A percentile compares a stretch with the other conserved stretches of the same genome.
These are phyloP conservation scores for Chaetomiaceae sp. DNA, from an alignment of 2,329 filamentous ascomycete species.

Conservation along the genomic window DNA sequence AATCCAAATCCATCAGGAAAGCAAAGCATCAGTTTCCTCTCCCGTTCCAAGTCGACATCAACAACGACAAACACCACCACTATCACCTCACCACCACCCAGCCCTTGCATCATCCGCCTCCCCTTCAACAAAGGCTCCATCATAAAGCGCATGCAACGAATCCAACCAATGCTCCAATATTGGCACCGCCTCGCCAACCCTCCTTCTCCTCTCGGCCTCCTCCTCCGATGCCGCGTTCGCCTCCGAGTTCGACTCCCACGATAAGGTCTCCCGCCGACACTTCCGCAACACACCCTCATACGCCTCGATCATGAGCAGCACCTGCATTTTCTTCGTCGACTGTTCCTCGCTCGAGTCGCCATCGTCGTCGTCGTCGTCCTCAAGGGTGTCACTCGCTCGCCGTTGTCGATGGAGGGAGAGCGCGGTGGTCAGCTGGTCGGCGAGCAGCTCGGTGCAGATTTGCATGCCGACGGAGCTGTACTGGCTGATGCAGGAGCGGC, in stretches of 20 bases:
- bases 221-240: background rate
- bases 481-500: background rate
- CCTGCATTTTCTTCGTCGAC: constrained; percentile 1
- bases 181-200: constrained; percentile 8
- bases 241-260: background rate
- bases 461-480: constrained; percentile 11
- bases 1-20: no score
- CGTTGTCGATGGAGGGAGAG: background rate
- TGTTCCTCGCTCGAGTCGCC: no score
- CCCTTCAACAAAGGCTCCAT: constrained; percentile 7
- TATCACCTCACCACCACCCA: no score
- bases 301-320: constrained; percentile 21
- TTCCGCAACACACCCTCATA: constrained; percentile 18
- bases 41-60: no score
- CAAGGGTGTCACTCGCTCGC: no score
- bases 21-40: no score
- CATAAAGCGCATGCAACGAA: constrained; percentile 16
- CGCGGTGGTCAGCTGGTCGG: constrained; percentile 15
- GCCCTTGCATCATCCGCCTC: background rate
- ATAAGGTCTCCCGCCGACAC: background rate
- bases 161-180: constrained; percentile 23
- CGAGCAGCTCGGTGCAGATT: constrained; percentile 17
- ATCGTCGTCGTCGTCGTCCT: background rate
- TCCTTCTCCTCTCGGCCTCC: background rate
- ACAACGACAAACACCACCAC: no score